Evolutionary conservation across 2,329 filamentous ascomycete species (phyloP), one percentile per base, ranked within the genome.

Genomic region (Teratosphaeria viscida): DNA sequence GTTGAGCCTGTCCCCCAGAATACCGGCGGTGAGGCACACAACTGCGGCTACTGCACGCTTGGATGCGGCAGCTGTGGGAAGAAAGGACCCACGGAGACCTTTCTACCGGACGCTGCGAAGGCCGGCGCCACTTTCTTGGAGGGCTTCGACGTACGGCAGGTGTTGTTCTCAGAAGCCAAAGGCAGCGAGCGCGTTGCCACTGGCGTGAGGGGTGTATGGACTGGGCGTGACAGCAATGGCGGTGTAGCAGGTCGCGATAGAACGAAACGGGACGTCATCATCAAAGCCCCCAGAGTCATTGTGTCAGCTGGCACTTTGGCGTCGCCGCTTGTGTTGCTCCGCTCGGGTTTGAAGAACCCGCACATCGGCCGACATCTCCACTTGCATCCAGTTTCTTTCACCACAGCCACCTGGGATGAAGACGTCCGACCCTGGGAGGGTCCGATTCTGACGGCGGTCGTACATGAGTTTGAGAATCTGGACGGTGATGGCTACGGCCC

Each of bases 351-450:
- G 56, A 86, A 82, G 77, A 96, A 95, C 70, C 80, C 80, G 3
- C 86, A 96, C 59, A 87, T 96, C 63, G 92, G 92, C 29, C 82
- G 81, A 7, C 89, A 96, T 67, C 82, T 96, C 3, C 80, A 94
- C 67, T 73, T 96, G 0, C 92, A 97, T 69, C 92, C 91, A 1
- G 86, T 85, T 68, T 69, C 70, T 3, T 63, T 81, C 57, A 64
- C 80, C 11, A 77, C 73, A 37, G 88, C 82, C 2, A 78, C 85
- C n/a, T 91, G 87, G 72, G 79, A 87, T 35, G 80, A 90, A 61
- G 85, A 88, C 39, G 80, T 86, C 23, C 81, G 79, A n/a, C 75
- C 73, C 1, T 79, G 80, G 80, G 79, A 85, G 80, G 87, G 90
- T 16, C 82, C 85, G 1, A 92, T 92, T 66, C 82, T 96, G 60